Base-by-base conservation (phyloP, 352 stramenopile genomes). In the Globisporangium recalcitrans region DNA sequence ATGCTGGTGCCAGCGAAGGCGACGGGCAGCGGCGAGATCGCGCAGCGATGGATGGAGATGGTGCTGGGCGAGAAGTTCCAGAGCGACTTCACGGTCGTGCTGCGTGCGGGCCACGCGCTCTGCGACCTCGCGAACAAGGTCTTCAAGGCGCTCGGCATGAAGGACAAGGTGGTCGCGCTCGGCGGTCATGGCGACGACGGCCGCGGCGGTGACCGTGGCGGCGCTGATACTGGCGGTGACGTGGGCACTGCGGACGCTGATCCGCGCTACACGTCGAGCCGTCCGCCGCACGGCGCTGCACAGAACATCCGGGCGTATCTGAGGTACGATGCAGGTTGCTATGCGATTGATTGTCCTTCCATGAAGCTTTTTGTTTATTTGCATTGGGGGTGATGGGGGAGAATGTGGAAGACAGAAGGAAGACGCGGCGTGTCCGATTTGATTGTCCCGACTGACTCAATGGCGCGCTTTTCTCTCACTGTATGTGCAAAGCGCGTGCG, bases 31-130 rank as follows among this genome's bases (percentile, higher is more conserved):
- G 73, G 77, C 52, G 81, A 90, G 59, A 87, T 93, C 67, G 84
- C 87, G 42, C 78, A 80, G 59, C 80, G 84, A 49, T 95, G 86
- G 86, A 89, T 95, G 66, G 86, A 93, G 62, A 93, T 95, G 86
- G 85, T 95, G 60, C 76, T 93, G 21, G 81, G 82, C 42, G 84
- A 93, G 52, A 91, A 90, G 68, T 80, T 89, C 36, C 34, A 63
- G 26, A 62, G 69, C 31, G 70, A 78, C 19, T 81, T 91, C 55
- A 69, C 75, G 8, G 53, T 68, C 8, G 77, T 75, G 61, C 76
- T 95, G 55, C 73, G 74, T 58, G 82, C 77, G n/a, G 83, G 85
- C 42, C 67, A 82, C 32, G 64, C 73, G 42, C 74, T 95, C 7
- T 93, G 85, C 62, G 71, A 76, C 38, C 62, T 95, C 42, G 74